Evolutionary conservation across 345 rosid species (phyloP), one percentile per base, ranked within the genome.

Genomic region (Arabis alpina): DNA sequence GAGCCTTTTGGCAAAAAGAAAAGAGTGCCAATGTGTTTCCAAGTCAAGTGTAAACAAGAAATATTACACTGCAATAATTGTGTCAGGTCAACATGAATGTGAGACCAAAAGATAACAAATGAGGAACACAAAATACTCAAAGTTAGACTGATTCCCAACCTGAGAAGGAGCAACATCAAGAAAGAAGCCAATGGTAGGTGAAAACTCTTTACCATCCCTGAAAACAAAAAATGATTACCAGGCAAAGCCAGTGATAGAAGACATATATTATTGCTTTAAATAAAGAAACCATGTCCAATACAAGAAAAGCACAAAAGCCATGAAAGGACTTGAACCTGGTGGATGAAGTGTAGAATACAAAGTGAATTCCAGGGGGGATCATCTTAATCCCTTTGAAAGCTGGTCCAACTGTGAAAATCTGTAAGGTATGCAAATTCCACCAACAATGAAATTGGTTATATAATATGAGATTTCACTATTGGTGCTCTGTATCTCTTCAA

Each of bases 341-440:
- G 1, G 96, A 84, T 48, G 97, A 84, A 74, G 95, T 85, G 50
- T 87, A 94, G 69, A 77, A 94, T 2, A 89, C 74, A 75, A 94
- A 89, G 82, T 94, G 97, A 76, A 85, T 80, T 39, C 97, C 97
- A 42, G 96, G 91, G 45, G 99, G 97, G 64, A 91, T 87, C 99
- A 94, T 91, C 85, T 94, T 94, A 41, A 91, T 82, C 42, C 99
- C 99, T 79, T 84, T 86, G 69, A 91, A 94, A 64, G 63, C 68
- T 15, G 96, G 91, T 10, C 96, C 99, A 0, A 83, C 89, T 1
- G 84, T 73, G 43, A 86, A 86, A 44, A 89, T 75, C 97, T 94
- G 84, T 68, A 73, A 11, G 14, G 12, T 54, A 15, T 8, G 10
- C 37, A 32, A 61, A 19, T 10, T 63, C 56, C 39, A 27, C 66